Conservation (phyloP, 495 filamentous ascomycete species). For the Lepidopterella palustris region DNA sequence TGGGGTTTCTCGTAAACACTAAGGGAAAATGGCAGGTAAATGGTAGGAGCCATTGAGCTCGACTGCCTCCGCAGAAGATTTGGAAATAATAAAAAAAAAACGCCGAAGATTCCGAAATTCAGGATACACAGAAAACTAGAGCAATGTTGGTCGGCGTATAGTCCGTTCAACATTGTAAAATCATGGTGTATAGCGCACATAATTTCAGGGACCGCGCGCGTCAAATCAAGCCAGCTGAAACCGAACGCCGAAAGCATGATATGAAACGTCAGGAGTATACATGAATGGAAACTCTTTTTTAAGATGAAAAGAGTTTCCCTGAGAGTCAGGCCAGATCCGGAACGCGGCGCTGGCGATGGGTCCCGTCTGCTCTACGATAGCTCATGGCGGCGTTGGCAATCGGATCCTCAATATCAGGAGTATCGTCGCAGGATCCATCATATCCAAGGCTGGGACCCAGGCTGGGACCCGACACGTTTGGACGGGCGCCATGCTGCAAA, state of each 20-base stretch:
- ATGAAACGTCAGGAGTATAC: not conserved
- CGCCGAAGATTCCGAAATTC: not conserved
- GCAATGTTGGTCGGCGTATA: not conserved
- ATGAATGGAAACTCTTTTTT: slow-evolving; percentile 1
- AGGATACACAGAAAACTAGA: not conserved
- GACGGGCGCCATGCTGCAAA: slow-evolving; percentile 32
- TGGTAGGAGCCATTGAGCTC: not conserved
- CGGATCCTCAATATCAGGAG: slow-evolving; percentile 22
- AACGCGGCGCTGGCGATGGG: slow-evolving; percentile 25
- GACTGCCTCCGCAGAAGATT: not conserved
- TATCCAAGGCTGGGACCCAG: slow-evolving; percentile 18
- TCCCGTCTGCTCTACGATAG: slow-evolving; percentile 32
- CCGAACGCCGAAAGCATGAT: not conserved
- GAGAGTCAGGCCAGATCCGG: slow-evolving; percentile 13
- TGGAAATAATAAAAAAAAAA: not conserved
- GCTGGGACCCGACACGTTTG: slow-evolving; percentile 13
- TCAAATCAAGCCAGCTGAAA: not conserved
- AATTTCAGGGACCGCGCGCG: not conserved
- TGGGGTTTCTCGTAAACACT: not conserved
- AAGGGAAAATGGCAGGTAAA: slow-evolving; percentile 1
- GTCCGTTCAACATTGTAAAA: not conserved
- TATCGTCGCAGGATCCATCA: slow-evolving; percentile 20
- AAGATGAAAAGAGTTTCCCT: not conserved
- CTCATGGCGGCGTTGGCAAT: slow-evolving; percentile 25
- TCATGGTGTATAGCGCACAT: not conserved